Base-by-base conservation (phyloP, 768 basidiomycete species). In the Suillus fuscotomentosus region DNA sequence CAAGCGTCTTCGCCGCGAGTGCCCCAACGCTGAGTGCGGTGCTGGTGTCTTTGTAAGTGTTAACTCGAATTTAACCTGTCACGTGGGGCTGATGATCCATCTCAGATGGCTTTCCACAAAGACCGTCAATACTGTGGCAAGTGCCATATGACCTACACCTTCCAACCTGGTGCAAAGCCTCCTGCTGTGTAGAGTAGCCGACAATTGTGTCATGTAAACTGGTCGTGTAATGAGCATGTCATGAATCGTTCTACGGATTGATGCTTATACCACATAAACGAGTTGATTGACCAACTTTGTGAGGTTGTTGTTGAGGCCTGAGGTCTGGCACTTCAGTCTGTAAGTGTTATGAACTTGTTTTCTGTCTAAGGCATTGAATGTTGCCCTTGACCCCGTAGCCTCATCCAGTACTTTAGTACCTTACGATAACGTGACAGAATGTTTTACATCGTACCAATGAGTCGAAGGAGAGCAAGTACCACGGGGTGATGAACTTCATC, bases 91-190 rank as follows among this genome's bases (percentile, higher is more conserved):
- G 24, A 64, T 54, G 69, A 34, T 66, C 78, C 51, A 73, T 63
- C 67, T 60, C 75, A 91, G 95, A 99, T 99, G 97, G 95, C 95
- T 66, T 95, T 95, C 89, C 97, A 99, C 87, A 86, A 92, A 70
- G 94, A 98, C 80, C 90, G 97, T 70, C 97, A 98, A 81, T 96
- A 97, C 81, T 99, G 96, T 79, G 96, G 97, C 81, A 94, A 94
- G 82, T 95, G 93, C 68, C 92, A 91, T 56, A 77, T 94, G 79
- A 94, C 92, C 60, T 94, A 93, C 83, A 88, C 89, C 63, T 93
- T 94, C 83, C 83, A 84, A 66, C 88, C 92, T 57, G 91, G 90
- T 67, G 86, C 85, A 77, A 91, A 91, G 79, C 91, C 91, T 60
- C 89, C 91, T 62, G 84, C 82, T 64, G 86, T 86, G 65, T 91